phyloP scores from a whole-genome alignment of 2,329 filamentous ascomycete genomes.

The Cladophialophora psammophila region DNA sequence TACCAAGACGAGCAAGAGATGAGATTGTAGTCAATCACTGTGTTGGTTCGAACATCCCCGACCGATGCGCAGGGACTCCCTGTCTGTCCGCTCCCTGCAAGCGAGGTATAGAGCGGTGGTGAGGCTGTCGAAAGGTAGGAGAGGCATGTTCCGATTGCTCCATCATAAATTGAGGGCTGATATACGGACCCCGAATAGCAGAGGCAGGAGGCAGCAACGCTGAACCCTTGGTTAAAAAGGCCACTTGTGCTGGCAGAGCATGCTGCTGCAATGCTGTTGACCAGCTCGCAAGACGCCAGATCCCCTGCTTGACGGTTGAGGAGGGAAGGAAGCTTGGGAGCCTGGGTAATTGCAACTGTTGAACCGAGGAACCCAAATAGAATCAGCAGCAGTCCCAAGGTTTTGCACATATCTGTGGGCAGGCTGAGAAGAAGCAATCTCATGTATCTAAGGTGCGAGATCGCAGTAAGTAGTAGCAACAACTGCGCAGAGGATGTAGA shows the following conservation, averaged over 20 bases:
- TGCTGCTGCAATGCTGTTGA: neutral
- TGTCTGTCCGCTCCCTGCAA: slow-evolving; percentile 4
- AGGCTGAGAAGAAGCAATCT: neutral
- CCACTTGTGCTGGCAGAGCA: neutral
- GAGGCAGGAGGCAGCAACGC: slow-evolving; percentile 4
- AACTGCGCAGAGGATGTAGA: neutral
- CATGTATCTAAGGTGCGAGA: neutral
- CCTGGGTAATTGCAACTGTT: neutral
- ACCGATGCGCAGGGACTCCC: slow-evolving; percentile 11
- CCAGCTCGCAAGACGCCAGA: neutral
- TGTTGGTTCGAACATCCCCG: slow-evolving; percentile 11
- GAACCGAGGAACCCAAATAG: neutral
- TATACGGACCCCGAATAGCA: slow-evolving; percentile 11
- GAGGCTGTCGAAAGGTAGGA: slow-evolving; percentile 9
- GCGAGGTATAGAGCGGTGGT: slow-evolving; percentile 9
- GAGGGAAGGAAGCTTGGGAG: slow-evolving; percentile 4
- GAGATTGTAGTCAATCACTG: slow-evolving; percentile 3
- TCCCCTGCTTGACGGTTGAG: neutral
- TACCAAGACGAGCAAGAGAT: slow-evolving; percentile 15
- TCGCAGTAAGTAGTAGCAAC: neutral
- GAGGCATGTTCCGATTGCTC: slow-evolving; percentile 7
- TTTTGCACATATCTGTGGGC: neutral
- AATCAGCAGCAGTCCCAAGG: neutral
- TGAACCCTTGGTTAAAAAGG: slow-evolving; percentile 9
- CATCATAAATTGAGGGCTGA: slow-evolving; percentile 8